phyloP scores from a whole-genome alignment of 805 yeast genomes.

The Candida takata region DNA sequence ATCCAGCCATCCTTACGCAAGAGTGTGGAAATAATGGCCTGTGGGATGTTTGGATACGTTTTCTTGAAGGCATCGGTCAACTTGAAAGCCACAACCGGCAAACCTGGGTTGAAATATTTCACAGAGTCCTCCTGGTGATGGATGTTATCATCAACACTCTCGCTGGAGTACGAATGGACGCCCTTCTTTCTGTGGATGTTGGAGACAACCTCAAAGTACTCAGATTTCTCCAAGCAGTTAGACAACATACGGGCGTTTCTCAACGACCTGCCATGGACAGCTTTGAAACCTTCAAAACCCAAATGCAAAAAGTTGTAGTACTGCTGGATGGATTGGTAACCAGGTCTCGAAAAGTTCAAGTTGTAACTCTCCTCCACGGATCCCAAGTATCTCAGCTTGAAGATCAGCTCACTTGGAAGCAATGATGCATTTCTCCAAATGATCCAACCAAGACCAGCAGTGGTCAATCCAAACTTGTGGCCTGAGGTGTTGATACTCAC shows the following conservation, averaged over 20 bases:
- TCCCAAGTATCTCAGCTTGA: slow-evolving; percentile 78
- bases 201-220: slow-evolving; percentile 65
- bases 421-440: slow-evolving; percentile 62
- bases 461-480: slow-evolving; percentile 85
- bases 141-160: slow-evolving; percentile 23
- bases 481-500: slow-evolving; percentile 85
- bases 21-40: slow-evolving; percentile 62
- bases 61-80: slow-evolving; percentile 51
- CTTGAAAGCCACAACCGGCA: slow-evolving; percentile 87
- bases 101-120: slow-evolving; percentile 56
- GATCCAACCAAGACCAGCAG: slow-evolving; percentile 93
- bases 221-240: slow-evolving; percentile 54
- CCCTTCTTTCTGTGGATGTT: slow-evolving; percentile 62
- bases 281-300: slow-evolving; percentile 67
- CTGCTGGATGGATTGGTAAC: slow-evolving; percentile 84
- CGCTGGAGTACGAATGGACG: slow-evolving; percentile 18
- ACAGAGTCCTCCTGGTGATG: slow-evolving; percentile 29
- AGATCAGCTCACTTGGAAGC: slow-evolving; percentile 67
- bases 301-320: slow-evolving; percentile 70
- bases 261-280: slow-evolving; percentile 54
- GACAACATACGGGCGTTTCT: slow-evolving; percentile 66
- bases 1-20: slow-evolving; percentile 80
- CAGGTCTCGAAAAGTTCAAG: slow-evolving; percentile 87
- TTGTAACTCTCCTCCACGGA: slow-evolving; percentile 84
- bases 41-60: slow-evolving; percentile 76